Evolutionary conservation across 148 eudicot species (phyloP), one percentile per base, ranked within the genome.

Genomic region (Silene conica): DNA sequence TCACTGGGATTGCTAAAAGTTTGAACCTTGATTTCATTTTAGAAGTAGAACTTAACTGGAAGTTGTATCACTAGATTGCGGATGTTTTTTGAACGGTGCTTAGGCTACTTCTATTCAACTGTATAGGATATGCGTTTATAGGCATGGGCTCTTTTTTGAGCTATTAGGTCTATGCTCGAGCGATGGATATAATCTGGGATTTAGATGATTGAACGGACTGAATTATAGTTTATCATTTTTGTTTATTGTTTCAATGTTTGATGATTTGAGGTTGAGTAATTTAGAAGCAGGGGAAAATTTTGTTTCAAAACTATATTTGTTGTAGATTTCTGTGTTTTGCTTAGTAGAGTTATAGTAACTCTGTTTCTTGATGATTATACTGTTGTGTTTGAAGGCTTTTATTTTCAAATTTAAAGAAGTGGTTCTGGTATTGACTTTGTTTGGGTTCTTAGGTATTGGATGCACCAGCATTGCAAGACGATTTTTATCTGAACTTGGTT

Each of bases 401-500:
- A n/a, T 19, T 41, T 8, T 12, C 14, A 4, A 23, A 23, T 57
- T 50, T 23, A 69, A 68, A 43, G 57, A 48, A 13, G 10, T 22
- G 57, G 3, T 69, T 23, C 0, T 55, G 57, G 11, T 63, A 1
- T 46, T 15, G 26, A 73, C 16, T 76, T 25, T 71, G 58, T 60
- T 56, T 64, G 8, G 72, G 26, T 48, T 63, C 11, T 43, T 82
- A 93, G 98, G 96, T 93, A 26, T 80, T 93, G 89, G 98, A 90
- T 89, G 98, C 98, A 43, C 98, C 98, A 8, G 89, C 89, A 67
- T 87, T 93, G 85, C 97, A 93, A 78, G 98, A 93, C 81, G 98
- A 93, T 88, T 93, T 93, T 77, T 91, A 93, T 73, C 82, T 90
- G 76, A 93, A 91, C 74, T 92, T 93, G 78, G 94, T 93, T 22